Evolutionary conservation across 148 eudicot species (phyloP), one percentile per base, ranked within the genome.

Genomic region (Silene conica): DNA sequence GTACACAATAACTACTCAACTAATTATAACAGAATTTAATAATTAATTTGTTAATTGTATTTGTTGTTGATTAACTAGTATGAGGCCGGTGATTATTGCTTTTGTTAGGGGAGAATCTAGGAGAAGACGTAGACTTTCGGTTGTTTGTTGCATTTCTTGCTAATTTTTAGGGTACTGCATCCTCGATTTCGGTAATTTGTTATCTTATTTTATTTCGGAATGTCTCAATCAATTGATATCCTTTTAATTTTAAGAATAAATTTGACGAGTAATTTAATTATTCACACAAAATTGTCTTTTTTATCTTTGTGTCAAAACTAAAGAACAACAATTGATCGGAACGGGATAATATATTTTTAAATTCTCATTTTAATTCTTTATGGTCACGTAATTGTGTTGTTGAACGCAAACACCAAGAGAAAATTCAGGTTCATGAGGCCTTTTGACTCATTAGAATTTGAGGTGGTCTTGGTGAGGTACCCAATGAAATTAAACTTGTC

Each of bases 61-160:
- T 46, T 38, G 8, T 41, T 56, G 16, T 61, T 69, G n/a, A 22
- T 76, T 5, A 43, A 31, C 7, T 70, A 50, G 8, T 45, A 21
- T 6, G 23, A 26, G 56, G 71, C 45, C 67, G 67, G 48, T 72
- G 72, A 64, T 72, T 23, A 69, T n/a, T 76, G 73, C 56, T 22
- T n/a, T 59, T 76, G 73, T 69, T 69, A 68, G 26, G 67, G 67
- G 58, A 46, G 66, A 69, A 43, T 58, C 26, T 34, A 63, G 58
- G 57, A 67, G 54, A 45, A 67, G 50, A 60, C 75, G 65, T 71
- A 59, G 48, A 72, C 48, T 55, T 71, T 72, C 64, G 76, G 58
- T 57, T 41, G 48, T 72, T 20, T 31, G 41, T 5, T 6, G 64
- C 15, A 21, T 21, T 16, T 55, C 13, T 1, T 34, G 21, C 14